Conservation (phyloP, 2,329 filamentous ascomycete species). For the Calonectria pteridis region DNA sequence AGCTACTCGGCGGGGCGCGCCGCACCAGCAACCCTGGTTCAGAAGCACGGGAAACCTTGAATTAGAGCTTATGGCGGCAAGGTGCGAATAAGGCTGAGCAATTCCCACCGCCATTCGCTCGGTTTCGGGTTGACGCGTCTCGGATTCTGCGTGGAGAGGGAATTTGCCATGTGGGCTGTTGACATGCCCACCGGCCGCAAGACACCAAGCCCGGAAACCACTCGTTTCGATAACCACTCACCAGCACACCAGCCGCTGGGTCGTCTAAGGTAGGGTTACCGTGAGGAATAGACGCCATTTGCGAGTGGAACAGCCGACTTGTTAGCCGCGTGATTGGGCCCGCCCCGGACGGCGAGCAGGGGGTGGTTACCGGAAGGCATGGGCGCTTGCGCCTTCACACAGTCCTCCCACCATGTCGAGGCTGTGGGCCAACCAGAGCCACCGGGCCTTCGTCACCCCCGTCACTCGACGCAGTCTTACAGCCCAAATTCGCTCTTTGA, state of each 20-base stretch:
- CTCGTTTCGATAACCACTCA: slow-evolving; percentile 27
- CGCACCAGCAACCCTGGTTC: neutral
- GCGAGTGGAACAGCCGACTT: slow-evolving; percentile 44
- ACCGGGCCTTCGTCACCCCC: slow-evolving; percentile 26
- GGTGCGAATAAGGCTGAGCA: slow-evolving; percentile 38
- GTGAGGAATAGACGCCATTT: slow-evolving; percentile 48
- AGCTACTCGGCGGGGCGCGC: neutral
- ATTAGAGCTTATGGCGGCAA: slow-evolving; percentile 26
- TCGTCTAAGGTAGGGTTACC: slow-evolving; percentile 33
- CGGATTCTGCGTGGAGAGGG: neutral
- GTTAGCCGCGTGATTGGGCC: slow-evolving; percentile 47
- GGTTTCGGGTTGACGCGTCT: slow-evolving; percentile 14
- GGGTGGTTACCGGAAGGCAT: slow-evolving; percentile 24
- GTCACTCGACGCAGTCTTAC: slow-evolving; percentile 24
- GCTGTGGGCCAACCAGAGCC: slow-evolving; percentile 38
- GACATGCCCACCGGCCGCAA: neutral
- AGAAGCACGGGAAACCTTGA: slow-evolving; percentile 1
- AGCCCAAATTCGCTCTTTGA: slow-evolving; percentile 27
- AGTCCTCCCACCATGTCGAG: slow-evolving; percentile 35
- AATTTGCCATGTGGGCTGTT: neutral
- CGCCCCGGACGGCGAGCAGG: slow-evolving; percentile 28
- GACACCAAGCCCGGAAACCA: neutral
- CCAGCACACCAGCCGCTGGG: slow-evolving; percentile 20
- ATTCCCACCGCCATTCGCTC: slow-evolving; percentile 21
- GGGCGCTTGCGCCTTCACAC: slow-evolving; percentile 47